Evolutionary conservation across 2,329 filamentous ascomycete species (phyloP).

Genomic region (Diaporthe sp.): DNA sequence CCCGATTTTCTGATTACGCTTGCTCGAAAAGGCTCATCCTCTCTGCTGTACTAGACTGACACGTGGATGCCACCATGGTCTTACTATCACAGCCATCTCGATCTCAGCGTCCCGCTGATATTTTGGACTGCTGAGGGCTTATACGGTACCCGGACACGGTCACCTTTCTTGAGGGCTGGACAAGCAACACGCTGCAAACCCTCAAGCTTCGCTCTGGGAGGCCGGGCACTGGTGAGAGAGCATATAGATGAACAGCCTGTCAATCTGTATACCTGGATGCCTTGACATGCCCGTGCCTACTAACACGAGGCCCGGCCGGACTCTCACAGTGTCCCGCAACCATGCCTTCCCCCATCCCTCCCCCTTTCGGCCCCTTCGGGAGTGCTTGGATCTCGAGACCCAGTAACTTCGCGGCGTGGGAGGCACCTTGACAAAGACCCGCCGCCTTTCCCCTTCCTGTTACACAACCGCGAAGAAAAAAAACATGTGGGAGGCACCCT

Average conservation of each 20-base stretch:
- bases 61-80: too few relatives aligned
- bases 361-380: constrained; percentile 3
- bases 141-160: too few relatives aligned
- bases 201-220: neutral
- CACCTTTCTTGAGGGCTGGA: neutral
- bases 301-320: too few relatives aligned
- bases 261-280: neutral
- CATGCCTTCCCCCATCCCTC: neutral
- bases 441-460: neutral
- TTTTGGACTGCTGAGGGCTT: neutral
- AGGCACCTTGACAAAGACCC: neutral
- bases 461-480: neutral
- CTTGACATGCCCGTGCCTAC: neutral
- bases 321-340: neutral
- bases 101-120: neutral
- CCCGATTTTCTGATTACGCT: neutral
- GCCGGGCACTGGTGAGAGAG: neutral
- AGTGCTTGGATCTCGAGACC: neutral
- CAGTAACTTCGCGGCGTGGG: neutral
- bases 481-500: neutral
- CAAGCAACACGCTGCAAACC: neutral
- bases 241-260: neutral
- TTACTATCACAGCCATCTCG: neutral
- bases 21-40: neutral
- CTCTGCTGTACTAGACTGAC: neutral